A percentile compares a stretch with the other conserved stretches of the same genome.
These are phyloP conservation scores for Xylariaceae sp. DNA, from an alignment of 2,329 filamentous ascomycete species.

Conservation along the genomic window DNA sequence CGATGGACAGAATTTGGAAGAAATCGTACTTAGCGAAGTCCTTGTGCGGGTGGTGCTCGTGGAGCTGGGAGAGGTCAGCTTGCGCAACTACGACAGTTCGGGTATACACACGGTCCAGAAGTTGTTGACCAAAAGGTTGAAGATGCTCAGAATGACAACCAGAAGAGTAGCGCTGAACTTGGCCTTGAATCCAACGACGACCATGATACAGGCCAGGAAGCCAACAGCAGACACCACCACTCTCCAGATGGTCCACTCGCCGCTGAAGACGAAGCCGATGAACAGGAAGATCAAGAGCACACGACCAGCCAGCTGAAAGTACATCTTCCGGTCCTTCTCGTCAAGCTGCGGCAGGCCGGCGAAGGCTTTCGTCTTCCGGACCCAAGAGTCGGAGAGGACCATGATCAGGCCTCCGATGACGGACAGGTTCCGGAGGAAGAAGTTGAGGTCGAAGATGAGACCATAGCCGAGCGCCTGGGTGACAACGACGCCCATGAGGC, in stretches of 20 bases:
- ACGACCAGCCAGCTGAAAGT: constrained; percentile 95
- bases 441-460: constrained; percentile 98
- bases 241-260: constrained; percentile 85
- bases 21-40: constrained; percentile 99
- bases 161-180: constrained; percentile 97
- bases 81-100: not conserved
- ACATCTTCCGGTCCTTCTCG: constrained; percentile 99
- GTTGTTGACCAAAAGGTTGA: constrained; percentile 98
- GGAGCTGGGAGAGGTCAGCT: constrained; percentile 54
- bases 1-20: constrained; percentile 99
- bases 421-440: constrained; percentile 97
- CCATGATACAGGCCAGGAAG: constrained; percentile 91
- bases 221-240: constrained; percentile 78
- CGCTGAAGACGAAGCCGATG: constrained; percentile 90
- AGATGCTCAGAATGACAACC: constrained; percentile 89
- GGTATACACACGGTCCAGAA: constrained; percentile 85
- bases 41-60: constrained; percentile 97
- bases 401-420: constrained; percentile 96
- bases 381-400: constrained; percentile 97
- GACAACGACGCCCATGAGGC: constrained; percentile 84
- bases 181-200: constrained; percentile 98
- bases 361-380: constrained; percentile 94
- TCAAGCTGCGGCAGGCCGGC: constrained; percentile 89
- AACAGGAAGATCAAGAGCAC: constrained; percentile 97
- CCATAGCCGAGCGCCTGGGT: constrained; percentile 94